A percentile compares a stretch with the other conserved stretches of the same genome.
These are phyloP conservation scores for Babesia ovata DNA, from an alignment of 169 alveolate species.

Conservation along the genomic window DNA sequence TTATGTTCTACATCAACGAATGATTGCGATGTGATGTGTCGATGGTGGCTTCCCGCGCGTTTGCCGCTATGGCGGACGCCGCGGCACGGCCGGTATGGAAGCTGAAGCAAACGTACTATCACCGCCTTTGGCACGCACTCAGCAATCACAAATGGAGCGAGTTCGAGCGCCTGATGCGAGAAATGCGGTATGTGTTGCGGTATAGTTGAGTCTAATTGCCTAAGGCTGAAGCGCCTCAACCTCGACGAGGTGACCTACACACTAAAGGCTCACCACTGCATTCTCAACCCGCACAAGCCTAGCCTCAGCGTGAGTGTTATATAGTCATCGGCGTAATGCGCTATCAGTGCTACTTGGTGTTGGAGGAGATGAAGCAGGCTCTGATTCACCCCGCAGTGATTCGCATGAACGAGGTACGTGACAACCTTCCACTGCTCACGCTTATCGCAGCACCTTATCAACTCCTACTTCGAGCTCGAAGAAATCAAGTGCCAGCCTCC, in stretches of 20 bases:
- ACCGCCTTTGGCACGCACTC: constrained; percentile 59
- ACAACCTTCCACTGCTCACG: too few relatives aligned
- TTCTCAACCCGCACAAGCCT: constrained; percentile 72
- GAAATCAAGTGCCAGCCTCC: constrained; percentile 79
- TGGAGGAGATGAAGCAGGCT: constrained; percentile 84
- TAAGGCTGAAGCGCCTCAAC: constrained; percentile 67
- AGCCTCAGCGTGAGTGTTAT: constrained; percentile 66
- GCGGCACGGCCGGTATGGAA: constrained; percentile 53
- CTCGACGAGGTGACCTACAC: constrained; percentile 84
- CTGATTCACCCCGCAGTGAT: constrained; percentile 80
- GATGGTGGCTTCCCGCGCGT: constrained; percentile 17
- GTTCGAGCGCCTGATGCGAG: constrained; percentile 50
- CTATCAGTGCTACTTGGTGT: constrained; percentile 76
- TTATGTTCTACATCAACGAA: background rate
- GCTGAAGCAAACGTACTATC: constrained; percentile 66
- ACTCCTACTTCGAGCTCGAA: constrained; percentile 78
- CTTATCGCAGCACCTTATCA: constrained; percentile 63
- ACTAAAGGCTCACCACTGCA: constrained; percentile 73
- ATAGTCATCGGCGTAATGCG: background rate
- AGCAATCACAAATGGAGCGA: constrained; percentile 51
- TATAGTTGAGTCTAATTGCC: constrained; percentile 24
- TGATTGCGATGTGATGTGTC: background rate
- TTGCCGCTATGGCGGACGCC: constrained; percentile 28
- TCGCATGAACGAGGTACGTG: constrained; percentile 73
- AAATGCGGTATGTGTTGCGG: constrained; percentile 39